Percentiles rank a stretch among this genome's conserved stretches.
These are phyloP conservation scores for Taxillus chinensis DNA, from an alignment of 164 flowering plant genomes.

Conservation along the genomic window DNA sequence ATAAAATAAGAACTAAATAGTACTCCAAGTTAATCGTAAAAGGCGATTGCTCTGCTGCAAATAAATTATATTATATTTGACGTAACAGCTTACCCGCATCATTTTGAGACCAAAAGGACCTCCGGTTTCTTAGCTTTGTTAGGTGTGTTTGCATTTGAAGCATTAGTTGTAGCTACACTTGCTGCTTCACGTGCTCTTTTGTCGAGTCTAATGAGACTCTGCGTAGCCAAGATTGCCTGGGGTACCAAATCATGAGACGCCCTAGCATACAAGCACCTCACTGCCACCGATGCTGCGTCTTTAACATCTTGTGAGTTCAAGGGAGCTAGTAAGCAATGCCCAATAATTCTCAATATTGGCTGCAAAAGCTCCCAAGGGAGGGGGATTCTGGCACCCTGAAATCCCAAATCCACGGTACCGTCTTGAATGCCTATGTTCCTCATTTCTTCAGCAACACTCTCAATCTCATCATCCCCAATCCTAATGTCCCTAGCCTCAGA, in stretches of 20 bases:
- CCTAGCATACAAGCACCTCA: conserved; percentile 78
- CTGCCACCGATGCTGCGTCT: conserved; percentile 64
- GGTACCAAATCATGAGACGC: conserved; percentile 83
- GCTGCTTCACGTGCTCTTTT: conserved; percentile 46
- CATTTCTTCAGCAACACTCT: conserved; percentile 25
- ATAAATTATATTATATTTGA: neutral
- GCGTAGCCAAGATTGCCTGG: conserved; percentile 73
- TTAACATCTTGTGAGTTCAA: conserved; percentile 63
- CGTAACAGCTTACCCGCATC: conserved; percentile 10
- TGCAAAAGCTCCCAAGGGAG: conserved; percentile 93
- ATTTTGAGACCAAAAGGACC: conserved; percentile 75
- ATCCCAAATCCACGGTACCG: conserved; percentile 7
- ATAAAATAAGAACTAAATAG: too few relatives aligned
- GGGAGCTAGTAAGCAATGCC: conserved; percentile 84
- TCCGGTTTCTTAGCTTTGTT: conserved; percentile 85
- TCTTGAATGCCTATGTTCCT: conserved; percentile 25
- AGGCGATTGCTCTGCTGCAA: neutral
- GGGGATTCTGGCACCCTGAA: conserved; percentile 56
- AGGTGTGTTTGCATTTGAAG: conserved; percentile 70
- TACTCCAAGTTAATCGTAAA: too few relatives aligned
- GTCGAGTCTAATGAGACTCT: conserved; percentile 83
- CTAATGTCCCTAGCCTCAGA: conserved; percentile 8
- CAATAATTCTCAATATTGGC: conserved; percentile 68
- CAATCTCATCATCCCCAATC: conserved; percentile 17
- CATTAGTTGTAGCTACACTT: conserved; percentile 28